These are phyloP conservation scores for Gaeumannomyces sp. DNA, from an alignment of 2,329 filamentous ascomycete species.

Conservation along the genomic window DNA sequence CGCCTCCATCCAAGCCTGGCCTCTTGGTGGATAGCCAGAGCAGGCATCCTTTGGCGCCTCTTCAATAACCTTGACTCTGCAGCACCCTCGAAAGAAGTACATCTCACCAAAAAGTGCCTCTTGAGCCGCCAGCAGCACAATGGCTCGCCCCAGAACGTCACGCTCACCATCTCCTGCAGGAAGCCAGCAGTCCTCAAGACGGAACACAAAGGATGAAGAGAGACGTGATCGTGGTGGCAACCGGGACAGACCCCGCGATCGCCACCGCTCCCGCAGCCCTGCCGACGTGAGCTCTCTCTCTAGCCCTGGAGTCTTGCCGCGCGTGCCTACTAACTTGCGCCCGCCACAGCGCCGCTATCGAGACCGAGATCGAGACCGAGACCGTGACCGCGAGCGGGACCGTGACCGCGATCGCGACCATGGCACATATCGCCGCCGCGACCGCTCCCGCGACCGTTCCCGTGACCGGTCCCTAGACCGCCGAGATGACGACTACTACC, in stretches of 20 bases:
- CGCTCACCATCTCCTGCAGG: slow-evolving; percentile 93
- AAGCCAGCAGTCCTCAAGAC: slow-evolving; percentile 70
- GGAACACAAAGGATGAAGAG: slow-evolving; percentile 55
- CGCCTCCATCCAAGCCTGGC: neutral
- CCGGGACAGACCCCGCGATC: slow-evolving; percentile 42
- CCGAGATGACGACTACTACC: slow-evolving; percentile 59
- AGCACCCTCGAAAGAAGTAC: slow-evolving; percentile 20
- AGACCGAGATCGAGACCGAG: slow-evolving; percentile 14
- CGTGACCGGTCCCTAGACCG: slow-evolving; percentile 65
- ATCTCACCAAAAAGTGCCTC: slow-evolving; percentile 24
- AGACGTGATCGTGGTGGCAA: slow-evolving; percentile 46
- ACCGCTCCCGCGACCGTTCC: too few species aligned
- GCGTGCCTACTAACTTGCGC: slow-evolving; percentile 31
- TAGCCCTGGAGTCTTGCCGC: slow-evolving; percentile 16
- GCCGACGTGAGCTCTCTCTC: slow-evolving; percentile 45
- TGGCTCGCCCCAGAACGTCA: slow-evolving; percentile 61
- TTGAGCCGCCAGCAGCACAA: slow-evolving; percentile 29
- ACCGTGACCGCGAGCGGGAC: slow-evolving; percentile 26
- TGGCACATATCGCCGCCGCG: slow-evolving; percentile 58
- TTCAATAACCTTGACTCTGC: slow-evolving; percentile 5
- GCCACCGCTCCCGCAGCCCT: slow-evolving; percentile 56
- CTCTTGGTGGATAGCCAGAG: neutral
- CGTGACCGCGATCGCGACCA: slow-evolving; percentile 45
- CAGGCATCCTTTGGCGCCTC: neutral
- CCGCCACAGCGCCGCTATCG: slow-evolving; percentile 50